Evolutionary conservation across 2,329 filamentous ascomycete species (phyloP).

Genomic region (Aspergillus felis): DNA sequence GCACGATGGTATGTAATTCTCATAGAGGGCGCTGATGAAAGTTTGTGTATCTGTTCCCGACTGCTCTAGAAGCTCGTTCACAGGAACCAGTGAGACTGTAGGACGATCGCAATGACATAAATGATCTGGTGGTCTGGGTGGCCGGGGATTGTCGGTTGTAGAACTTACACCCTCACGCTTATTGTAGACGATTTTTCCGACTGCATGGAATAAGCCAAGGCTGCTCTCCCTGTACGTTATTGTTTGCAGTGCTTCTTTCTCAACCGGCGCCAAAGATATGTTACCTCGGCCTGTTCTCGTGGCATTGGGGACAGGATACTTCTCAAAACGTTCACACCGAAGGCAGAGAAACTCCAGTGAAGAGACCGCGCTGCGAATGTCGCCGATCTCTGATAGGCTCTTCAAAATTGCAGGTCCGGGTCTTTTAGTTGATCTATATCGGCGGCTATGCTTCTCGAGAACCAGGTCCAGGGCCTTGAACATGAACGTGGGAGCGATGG

Average conservation of each 20-base stretch:
- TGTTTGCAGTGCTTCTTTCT: conserved; percentile 73
- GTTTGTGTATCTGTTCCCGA: conserved; percentile 88
- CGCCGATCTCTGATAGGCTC: conserved; percentile 77
- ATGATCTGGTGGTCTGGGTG: conserved; percentile 58
- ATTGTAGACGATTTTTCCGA: conserved; percentile 95
- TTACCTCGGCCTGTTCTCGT: conserved; percentile 55
- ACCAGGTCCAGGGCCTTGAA: conserved; percentile 78
- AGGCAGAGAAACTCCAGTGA: conserved; percentile 89
- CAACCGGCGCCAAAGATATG: conserved; percentile 63
- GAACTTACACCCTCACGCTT: conserved; percentile 64
- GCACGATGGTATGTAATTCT: conserved; percentile 89
- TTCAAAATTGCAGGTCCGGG: conserved; percentile 77
- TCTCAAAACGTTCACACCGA: conserved; percentile 68
- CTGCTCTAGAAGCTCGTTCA: conserved; percentile 82
- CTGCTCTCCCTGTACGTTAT: conserved; percentile 85
- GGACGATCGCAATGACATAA: conserved; percentile 56
- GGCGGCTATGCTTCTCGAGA: conserved; percentile 77
- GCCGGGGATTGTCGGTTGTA: conserved; percentile 32
- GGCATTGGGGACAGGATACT: conserved; percentile 64
- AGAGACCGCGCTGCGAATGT: conserved; percentile 88
- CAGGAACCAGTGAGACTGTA: conserved; percentile 61
- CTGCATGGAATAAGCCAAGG: conserved; percentile 90
- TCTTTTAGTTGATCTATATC: conserved; percentile 69
- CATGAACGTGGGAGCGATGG: conserved; percentile 80
- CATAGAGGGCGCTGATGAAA: conserved; percentile 84